Percentiles rank a stretch among this genome's conserved stretches.
Evolutionary conservation across 2,329 filamentous ascomycete species (phyloP).

Genomic region (Pseudocercospora vitis): DNA sequence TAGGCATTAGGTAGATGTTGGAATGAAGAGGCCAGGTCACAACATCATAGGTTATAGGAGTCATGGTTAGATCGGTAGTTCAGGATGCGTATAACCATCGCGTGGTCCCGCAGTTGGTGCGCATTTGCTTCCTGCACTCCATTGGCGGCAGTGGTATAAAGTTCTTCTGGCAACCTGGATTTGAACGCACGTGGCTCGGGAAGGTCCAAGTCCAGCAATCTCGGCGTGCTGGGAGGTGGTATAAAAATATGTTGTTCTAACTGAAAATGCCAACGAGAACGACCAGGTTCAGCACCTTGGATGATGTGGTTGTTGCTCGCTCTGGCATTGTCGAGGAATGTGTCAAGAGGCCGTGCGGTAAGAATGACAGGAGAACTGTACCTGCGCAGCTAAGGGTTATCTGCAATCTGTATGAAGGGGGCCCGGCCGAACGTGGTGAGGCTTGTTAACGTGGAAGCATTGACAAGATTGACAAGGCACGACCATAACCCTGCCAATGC

Average conservation of each 20-base stretch:
- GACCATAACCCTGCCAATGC: constrained; percentile 1
- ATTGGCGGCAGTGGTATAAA: constrained; percentile 2
- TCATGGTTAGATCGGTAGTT: background rate
- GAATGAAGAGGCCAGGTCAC: background rate
- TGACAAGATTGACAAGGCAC: background rate
- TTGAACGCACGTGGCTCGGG: constrained; percentile 3
- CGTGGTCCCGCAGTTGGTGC: constrained; percentile 5
- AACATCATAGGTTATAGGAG: background rate
- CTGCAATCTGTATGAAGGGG: background rate
- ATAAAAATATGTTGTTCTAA: constrained; percentile 5
- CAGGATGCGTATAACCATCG: background rate
- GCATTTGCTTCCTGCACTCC: constrained; percentile 2
- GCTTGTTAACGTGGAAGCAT: background rate
- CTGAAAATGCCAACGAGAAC: too few species aligned
- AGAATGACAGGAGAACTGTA: background rate
- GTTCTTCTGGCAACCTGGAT: constrained; percentile 2
- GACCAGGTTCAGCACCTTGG: too few species aligned
- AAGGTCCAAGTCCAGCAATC: constrained; percentile 8
- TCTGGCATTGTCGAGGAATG: background rate
- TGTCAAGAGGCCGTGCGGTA: background rate
- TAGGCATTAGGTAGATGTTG: constrained; percentile 1
- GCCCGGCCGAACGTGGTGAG: background rate
- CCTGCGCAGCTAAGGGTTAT: background rate
- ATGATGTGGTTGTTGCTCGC: too few species aligned
- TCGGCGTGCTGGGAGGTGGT: background rate